Evolutionary conservation across 768 basidiomycete genomes (phyloP), one percentile per base, ranked within the genome.

Genomic region (Cystobasidium onofrii): DNA sequence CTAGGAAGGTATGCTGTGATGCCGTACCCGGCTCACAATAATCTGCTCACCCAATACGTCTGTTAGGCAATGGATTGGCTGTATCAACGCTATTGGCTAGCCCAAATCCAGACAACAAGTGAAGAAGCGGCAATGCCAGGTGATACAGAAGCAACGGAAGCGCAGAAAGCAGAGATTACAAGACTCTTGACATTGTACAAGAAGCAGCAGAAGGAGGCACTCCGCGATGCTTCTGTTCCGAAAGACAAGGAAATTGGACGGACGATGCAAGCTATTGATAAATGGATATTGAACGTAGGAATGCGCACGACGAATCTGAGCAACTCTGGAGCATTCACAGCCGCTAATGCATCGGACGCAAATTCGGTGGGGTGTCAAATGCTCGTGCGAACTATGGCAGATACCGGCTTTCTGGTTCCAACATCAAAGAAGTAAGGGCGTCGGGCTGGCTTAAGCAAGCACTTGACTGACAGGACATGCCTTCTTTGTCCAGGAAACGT

Each of bases 61-160:
- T 78, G n/a, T 20, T 15, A 95, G 91, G 88, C 89, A 2, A 85
- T 94, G 84, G 79, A 82, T 52, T 96, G 92, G 91, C 85, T 96
- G 27, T 83, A 91, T 43, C 84, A 87, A 74, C 88, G 91, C 77
- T 96, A 92, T 80, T 94, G 91, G 80, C 83, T 89, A 13, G 91
- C 91, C 0, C 89, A 86, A 4, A 73, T 79, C 20, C 74, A 10
- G 82, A 89, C 64, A 87, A 52, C 87, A 78, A 87, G 86, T 61
- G 64, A 29, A 61, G 44, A 73, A 61, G 73, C 75, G n/a, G 36
- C 44, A 63, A 46, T 6, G 18, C 41, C 12, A 2, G 18, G n/a
- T 23, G 25, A 57, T 34, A 63, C 43, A 44, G 27, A 36, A 41
- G 50, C 44, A 44, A 41, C n/a, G 36, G 0, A 83, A 84, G 29